Base-by-base conservation (phyloP, 495 filamentous ascomycete species). In the Neurospora terricola region DNA sequence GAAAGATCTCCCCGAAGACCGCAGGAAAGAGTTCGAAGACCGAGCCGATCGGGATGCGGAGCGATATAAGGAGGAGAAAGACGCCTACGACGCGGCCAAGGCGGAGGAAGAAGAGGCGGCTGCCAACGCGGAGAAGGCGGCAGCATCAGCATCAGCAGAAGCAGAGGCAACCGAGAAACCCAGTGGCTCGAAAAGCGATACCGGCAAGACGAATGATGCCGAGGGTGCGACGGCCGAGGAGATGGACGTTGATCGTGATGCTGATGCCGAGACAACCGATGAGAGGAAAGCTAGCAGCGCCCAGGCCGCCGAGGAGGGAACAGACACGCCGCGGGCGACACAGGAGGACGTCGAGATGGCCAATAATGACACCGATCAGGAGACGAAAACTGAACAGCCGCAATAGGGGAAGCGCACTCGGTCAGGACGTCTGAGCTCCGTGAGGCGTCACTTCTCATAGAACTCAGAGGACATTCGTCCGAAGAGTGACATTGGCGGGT, bases 321-420 rank as follows among this genome's bases (percentile, higher is more conserved):
- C 71, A 7, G 73, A 69, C 4, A 74, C 73, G 21, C 70, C 75
- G 27, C 71, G 70, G 70, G 71, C 71, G 43, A 71, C 73, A 45
- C 79, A 82, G 71, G 82, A 84, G 71, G 84, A 86, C 72, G 78
- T 83, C 10, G 81, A 85, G 76, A 85, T 85, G 84, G 77, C 38
- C 12, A 78, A 81, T 30, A 80, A 83, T 43, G 81, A 81, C 69
- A 80, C 78, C 7, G 81, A 66, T 18, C 77, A 79, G 70, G 80
- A 81, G 75, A 81, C 80, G 30, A 76, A 78, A 54, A 70, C 71
- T 9, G 80, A 79, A n/a, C 75, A 78, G 74, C n/a, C 43, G 70
- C 30, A 72, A 68, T 72, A 72, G 43, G 27, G 11, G 38, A 40
- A 43, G n/a, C 69, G 69, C 23, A 37, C 69, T 10, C 6, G 14